phyloP scores from a whole-genome alignment of 2,329 filamentous ascomycete species.

The Thermothelomyces thermophilus region DNA sequence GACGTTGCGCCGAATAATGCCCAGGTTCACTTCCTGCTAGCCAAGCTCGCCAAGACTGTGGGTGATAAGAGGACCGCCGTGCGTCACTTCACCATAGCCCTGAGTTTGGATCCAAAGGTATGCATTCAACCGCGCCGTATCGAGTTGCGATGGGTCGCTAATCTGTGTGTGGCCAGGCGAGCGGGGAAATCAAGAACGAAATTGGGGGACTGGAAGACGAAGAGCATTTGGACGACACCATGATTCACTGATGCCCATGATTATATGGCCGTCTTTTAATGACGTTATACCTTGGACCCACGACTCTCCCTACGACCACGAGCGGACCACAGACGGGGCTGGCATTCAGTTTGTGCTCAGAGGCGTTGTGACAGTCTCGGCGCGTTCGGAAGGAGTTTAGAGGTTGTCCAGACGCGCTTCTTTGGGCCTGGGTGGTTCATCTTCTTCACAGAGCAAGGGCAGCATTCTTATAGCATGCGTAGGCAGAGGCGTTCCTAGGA shows the following conservation, averaged over 20 bases:
- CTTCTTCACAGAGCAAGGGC: slow-evolving; percentile 10
- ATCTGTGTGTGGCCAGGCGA: slow-evolving; percentile 58
- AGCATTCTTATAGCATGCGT: slow-evolving; percentile 22
- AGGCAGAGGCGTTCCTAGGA: slow-evolving; percentile 22
- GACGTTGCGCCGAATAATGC: slow-evolving; percentile 90
- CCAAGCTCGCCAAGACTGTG: slow-evolving; percentile 69
- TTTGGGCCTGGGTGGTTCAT: slow-evolving; percentile 5
- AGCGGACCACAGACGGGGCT: neutral
- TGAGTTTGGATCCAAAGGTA: slow-evolving; percentile 96
- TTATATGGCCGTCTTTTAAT: slow-evolving; percentile 24
- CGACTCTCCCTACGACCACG: slow-evolving; percentile 3
- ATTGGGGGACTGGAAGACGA: slow-evolving; percentile 88
- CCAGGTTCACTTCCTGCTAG: slow-evolving; percentile 91
- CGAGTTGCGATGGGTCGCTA: slow-evolving; percentile 19
- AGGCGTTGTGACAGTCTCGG: neutral
- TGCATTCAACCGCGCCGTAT: slow-evolving; percentile 22
- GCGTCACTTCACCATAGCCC: slow-evolving; percentile 85
- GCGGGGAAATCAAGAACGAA: slow-evolving; percentile 89
- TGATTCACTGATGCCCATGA: slow-evolving; percentile 42
- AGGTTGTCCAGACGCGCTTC: neutral
- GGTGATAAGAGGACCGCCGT: slow-evolving; percentile 75
- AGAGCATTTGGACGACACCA: slow-evolving; percentile 61
- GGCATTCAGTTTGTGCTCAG: neutral
- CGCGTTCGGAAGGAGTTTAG: neutral
- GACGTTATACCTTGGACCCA: slow-evolving; percentile 10